Conservation (phyloP, 768 basidiomycete species). For the Leucocoprinus sp. region DNA sequence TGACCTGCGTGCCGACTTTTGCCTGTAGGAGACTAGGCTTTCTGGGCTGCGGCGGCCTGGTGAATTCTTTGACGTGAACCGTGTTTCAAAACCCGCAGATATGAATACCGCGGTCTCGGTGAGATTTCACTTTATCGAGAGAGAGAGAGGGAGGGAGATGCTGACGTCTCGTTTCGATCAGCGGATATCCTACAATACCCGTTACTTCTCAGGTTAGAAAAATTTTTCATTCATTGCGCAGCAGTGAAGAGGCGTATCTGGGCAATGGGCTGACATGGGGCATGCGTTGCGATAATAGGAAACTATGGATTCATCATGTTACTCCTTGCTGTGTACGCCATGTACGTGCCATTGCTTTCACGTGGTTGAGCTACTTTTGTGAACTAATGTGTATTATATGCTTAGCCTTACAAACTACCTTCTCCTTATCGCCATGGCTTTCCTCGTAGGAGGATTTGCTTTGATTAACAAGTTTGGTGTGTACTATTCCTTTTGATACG, state of each 20-base stretch:
- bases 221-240: neutral
- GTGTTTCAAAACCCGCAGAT: constrained; percentile 78
- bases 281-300: constrained; percentile 31
- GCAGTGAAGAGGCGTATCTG: neutral
- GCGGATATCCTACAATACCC: constrained; percentile 93
- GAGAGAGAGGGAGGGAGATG: neutral
- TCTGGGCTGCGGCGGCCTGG: constrained; percentile 62
- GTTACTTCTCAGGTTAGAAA: constrained; percentile 67
- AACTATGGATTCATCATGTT: constrained; percentile 83
- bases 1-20: constrained; percentile 4
- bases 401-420: constrained; percentile 71
- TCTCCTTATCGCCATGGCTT: constrained; percentile 74
- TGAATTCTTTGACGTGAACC: constrained; percentile 82
- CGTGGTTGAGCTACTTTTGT: neutral
- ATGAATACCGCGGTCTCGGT: constrained; percentile 73
- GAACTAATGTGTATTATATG: neutral
- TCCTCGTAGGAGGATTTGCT: constrained; percentile 88
- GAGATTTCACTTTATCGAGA: constrained; percentile 17
- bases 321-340: constrained; percentile 74
- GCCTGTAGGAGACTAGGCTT: constrained; percentile 63
- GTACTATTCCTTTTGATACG: constrained; percentile 18
- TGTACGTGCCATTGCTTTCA: constrained; percentile 37
- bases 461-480: constrained; percentile 85
- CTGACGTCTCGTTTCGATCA: constrained; percentile 22
- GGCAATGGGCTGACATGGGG: neutral